phyloP scores from a whole-genome alignment of 2,329 filamentous ascomycete species.

The Aureobasidium sp. region DNA sequence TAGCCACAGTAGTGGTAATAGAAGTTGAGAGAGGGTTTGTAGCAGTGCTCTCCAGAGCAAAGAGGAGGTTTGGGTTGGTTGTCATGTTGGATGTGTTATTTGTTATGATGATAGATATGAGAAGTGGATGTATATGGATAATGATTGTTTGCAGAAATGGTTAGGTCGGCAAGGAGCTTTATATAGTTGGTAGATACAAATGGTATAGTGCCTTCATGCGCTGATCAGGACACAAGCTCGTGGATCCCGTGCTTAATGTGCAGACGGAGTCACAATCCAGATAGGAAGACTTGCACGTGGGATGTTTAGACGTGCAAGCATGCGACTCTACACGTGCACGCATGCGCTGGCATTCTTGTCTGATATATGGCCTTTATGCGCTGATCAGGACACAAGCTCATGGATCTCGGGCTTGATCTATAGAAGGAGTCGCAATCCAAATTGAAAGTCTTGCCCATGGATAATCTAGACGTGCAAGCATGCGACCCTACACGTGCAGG shows the following conservation, averaged over 20 bases:
- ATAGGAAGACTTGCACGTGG: neutral
- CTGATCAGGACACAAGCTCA: neutral
- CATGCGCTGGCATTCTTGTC: too few relatives aligned
- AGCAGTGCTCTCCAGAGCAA: neutral
- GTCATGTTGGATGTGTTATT: conserved; percentile 4
- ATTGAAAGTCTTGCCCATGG: neutral
- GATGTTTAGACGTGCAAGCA: neutral
- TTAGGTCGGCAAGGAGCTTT: neutral
- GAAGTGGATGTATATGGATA: neutral
- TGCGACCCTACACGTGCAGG: neutral
- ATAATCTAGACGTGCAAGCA: neutral
- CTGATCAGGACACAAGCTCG: neutral
- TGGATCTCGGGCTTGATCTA: neutral
- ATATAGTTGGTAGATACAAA: neutral
- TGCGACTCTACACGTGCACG: neutral
- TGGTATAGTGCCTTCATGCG: neutral
- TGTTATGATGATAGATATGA: neutral
- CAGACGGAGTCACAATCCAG: neutral
- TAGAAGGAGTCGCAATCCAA: neutral
- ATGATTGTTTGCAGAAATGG: neutral
- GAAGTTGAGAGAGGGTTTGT: neutral
- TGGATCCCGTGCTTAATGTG: neutral
- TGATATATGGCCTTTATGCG: neutral
- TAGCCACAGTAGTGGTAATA: neutral
- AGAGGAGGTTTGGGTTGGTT: conserved; percentile 5